Evolutionary conservation across 2,329 filamentous ascomycete species (phyloP).

Genomic region (Fusarium burgessii): DNA sequence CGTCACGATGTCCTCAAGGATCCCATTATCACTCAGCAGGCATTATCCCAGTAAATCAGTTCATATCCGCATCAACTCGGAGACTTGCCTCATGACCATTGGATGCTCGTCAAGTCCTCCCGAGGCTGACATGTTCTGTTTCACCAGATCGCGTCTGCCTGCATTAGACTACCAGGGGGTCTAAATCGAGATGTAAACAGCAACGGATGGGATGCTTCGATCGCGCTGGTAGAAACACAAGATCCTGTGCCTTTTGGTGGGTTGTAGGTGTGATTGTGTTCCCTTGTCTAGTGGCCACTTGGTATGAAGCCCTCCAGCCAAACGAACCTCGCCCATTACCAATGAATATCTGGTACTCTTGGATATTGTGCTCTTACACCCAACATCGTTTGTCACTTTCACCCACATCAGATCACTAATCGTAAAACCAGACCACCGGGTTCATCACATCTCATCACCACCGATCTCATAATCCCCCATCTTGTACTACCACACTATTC

Average conservation of each 20-base stretch:
- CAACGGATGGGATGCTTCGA: conserved; percentile 15
- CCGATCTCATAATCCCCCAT: conserved; percentile 21
- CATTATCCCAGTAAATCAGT: conserved; percentile 15
- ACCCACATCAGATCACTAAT: conserved; percentile 12
- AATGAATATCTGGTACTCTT: background rate
- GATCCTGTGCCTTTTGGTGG: conserved; percentile 2
- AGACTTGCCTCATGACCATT: conserved; percentile 22
- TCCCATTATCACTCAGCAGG: background rate
- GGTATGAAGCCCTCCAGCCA: background rate
- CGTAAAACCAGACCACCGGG: conserved; percentile 25
- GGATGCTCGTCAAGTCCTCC: conserved; percentile 24
- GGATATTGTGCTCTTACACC: background rate
- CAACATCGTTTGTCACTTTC: conserved; percentile 4
- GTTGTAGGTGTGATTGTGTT: background rate
- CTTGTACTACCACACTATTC: conserved; percentile 31
- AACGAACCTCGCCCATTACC: background rate
- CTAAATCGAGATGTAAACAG: conserved; percentile 39
- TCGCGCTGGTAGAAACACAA: conserved; percentile 24
- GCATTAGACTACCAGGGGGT: conserved; percentile 42
- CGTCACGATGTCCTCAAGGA: background rate
- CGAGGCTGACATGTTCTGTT: conserved; percentile 31
- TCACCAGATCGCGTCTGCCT: conserved; percentile 44
- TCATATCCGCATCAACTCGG: conserved; percentile 15
- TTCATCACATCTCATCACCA: conserved; percentile 32
- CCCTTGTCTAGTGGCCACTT: background rate